Conservation (phyloP, 73 alveolate genomes). For the Blepharisma stoltei region DNA sequence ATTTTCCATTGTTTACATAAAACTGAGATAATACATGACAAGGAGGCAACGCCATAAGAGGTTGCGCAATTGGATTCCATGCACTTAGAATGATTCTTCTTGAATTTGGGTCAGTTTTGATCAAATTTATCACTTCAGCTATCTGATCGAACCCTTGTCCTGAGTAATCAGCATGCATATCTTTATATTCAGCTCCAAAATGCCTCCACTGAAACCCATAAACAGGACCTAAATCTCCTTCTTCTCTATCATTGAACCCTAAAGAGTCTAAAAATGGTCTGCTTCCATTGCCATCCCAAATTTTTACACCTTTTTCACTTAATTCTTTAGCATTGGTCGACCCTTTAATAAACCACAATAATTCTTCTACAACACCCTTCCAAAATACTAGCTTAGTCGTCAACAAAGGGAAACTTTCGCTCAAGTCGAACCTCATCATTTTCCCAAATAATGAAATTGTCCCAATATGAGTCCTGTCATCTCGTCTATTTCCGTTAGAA, state of each 20-base stretch:
- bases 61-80: slow-evolving; percentile 90
- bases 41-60: slow-evolving; percentile 97
- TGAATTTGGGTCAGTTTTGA: slow-evolving; percentile 78
- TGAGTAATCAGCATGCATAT: slow-evolving; percentile 75
- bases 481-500: slow-evolving; percentile 52
- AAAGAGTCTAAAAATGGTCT: slow-evolving; percentile 81
- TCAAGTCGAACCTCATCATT: slow-evolving; percentile 79
- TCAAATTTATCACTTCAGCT: slow-evolving; percentile 63
- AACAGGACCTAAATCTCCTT: slow-evolving; percentile 91
- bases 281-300: slow-evolving; percentile 97
- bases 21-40: slow-evolving; percentile 94
- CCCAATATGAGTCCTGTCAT: slow-evolving; percentile 82
- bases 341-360: slow-evolving; percentile 91
- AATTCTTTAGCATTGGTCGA: slow-evolving; percentile 85
- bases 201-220: slow-evolving; percentile 98
- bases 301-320: slow-evolving; percentile 73
- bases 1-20: slow-evolving; percentile 74
- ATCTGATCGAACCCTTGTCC: slow-evolving; percentile 91
- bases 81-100: slow-evolving; percentile 91
- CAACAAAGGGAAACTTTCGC: slow-evolving; percentile 87
- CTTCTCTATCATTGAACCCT: slow-evolving; percentile 84
- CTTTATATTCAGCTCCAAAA: slow-evolving; percentile 89
- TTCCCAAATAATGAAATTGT: slow-evolving; percentile 84
- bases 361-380: slow-evolving; percentile 95
- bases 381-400: slow-evolving; percentile 94